phyloP scores from a whole-genome alignment of 2,329 filamentous ascomycete species.

The Pseudovirgaria hyperparasitica region DNA sequence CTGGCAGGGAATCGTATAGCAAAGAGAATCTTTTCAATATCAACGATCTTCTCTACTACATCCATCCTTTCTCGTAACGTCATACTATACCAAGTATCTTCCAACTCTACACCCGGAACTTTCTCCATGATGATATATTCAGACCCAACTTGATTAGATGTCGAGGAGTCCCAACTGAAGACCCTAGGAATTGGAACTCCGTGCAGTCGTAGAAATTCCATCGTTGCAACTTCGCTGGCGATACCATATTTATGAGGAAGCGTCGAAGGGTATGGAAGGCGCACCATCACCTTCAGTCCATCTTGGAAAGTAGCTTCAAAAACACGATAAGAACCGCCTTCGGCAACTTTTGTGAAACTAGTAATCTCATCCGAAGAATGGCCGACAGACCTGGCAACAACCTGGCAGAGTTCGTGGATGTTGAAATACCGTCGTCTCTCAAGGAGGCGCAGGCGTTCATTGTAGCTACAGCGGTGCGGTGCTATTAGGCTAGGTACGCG shows the following conservation, averaged over 20 bases:
- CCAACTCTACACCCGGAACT: constrained; percentile 14
- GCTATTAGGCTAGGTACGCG: constrained; percentile 5
- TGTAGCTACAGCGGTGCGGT: constrained; percentile 13
- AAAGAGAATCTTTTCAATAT: constrained; percentile 18
- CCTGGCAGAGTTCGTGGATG: constrained; percentile 10
- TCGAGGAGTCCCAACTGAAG: constrained; percentile 6
- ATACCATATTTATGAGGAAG: constrained; percentile 8
- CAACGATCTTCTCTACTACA: constrained; percentile 15
- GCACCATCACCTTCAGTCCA: constrained; percentile 7
- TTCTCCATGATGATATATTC: constrained; percentile 8
- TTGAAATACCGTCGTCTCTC: constrained; percentile 13
- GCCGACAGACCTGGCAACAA: constrained; percentile 11
- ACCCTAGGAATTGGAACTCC: constrained; percentile 12
- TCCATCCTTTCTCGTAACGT: constrained; percentile 10
- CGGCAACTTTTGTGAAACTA: constrained; percentile 12
- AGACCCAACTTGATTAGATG: constrained; percentile 5
- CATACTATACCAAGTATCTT: constrained; percentile 18
- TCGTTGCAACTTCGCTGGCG: constrained; percentile 9
- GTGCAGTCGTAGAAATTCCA: constrained; percentile 10
- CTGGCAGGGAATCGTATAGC: constrained; percentile 17
- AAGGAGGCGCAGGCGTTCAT: constrained; percentile 12
- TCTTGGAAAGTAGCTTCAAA: constrained; percentile 12
- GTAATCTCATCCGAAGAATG: constrained; percentile 9
- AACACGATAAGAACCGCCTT: constrained; percentile 15
- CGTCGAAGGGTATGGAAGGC: constrained; percentile 9